Percentiles rank a stretch among this genome's conserved stretches.
Conservation (phyloP, 139 green algal species). For the Raphidocelis subcapitata region DNA sequence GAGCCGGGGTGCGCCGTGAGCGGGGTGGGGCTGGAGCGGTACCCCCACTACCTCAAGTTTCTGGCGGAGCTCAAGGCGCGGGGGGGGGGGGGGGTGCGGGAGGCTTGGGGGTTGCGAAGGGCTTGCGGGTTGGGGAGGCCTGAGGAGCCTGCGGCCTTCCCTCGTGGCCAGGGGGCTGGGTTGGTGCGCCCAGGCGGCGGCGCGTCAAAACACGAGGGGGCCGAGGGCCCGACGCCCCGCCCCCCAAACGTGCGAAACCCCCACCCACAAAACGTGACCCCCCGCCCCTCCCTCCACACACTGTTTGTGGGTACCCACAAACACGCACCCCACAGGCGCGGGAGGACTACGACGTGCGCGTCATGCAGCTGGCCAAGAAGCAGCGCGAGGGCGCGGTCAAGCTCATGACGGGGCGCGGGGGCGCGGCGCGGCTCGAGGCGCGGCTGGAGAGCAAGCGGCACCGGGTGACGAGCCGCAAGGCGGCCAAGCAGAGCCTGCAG, state of each 20-base stretch:
- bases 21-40: slow-evolving; percentile 58
- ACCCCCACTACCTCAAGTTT: slow-evolving; percentile 76
- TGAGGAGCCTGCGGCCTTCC: neutral
- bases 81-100: neutral
- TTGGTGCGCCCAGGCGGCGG: no score
- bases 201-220: no score
- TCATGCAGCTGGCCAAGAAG: slow-evolving; percentile 58
- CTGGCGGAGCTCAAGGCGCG: slow-evolving; percentile 60
- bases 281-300: no score
- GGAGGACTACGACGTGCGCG: slow-evolving; percentile 44
- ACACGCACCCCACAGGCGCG: no score
- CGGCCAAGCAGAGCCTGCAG: slow-evolving; percentile 28
- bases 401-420: slow-evolving; percentile 62
- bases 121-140: no score
- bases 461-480: slow-evolving; percentile 46
- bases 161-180: neutral
- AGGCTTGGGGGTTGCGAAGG: neutral
- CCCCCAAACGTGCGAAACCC: no score
- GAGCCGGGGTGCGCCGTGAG: slow-evolving; percentile 87
- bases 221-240: no score
- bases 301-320: no score
- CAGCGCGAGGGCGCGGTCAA: slow-evolving; percentile 60
- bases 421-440: slow-evolving; percentile 63
- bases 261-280: no score
- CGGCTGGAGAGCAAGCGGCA: slow-evolving; percentile 76